Evolutionary conservation across 306 rosid species (phyloP).

Genomic region (Casuarina glauca): DNA sequence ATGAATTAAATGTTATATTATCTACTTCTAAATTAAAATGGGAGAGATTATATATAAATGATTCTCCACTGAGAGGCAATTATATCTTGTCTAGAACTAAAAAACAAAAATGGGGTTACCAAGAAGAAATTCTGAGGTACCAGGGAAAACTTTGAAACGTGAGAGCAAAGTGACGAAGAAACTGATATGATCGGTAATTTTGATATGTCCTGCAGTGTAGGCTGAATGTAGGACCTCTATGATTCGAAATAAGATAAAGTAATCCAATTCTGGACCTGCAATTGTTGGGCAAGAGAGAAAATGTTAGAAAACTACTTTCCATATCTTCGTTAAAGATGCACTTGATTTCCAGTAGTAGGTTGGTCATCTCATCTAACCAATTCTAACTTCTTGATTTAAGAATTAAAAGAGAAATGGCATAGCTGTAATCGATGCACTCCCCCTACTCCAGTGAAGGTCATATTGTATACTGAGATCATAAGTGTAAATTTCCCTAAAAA

Average conservation of each 20-base stretch:
- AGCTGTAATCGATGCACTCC: not conserved
- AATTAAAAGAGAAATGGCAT: not conserved
- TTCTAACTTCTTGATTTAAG: not conserved
- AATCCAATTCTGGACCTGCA: slow-evolving; percentile 78
- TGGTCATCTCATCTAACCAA: too few relatives aligned
- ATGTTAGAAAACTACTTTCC: slow-evolving; percentile 5
- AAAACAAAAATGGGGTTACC: slow-evolving; percentile 13
- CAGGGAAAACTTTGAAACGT: slow-evolving; percentile 55
- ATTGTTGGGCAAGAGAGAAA: slow-evolving; percentile 17
- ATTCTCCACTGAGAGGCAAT: not conserved
- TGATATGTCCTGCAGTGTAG: slow-evolving; percentile 55
- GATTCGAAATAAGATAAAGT: slow-evolving; percentile 41
- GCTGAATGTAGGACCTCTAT: slow-evolving; percentile 71
- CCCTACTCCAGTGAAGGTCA: not conserved
- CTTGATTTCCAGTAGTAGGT: too few relatives aligned
- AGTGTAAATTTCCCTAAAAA: not conserved
- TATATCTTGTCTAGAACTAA: not conserved
- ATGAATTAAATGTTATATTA: not conserved
- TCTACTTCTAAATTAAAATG: not conserved
- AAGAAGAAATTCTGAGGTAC: slow-evolving; percentile 41
- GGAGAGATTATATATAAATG: not conserved
- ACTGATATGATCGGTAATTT: slow-evolving; percentile 61
- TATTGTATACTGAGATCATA: not conserved
- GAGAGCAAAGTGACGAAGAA: slow-evolving; percentile 65
- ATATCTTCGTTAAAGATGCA: not conserved